phyloP scores from a whole-genome alignment of 2,329 filamentous ascomycete genomes.

The Neofusicoccum laricinum region DNA sequence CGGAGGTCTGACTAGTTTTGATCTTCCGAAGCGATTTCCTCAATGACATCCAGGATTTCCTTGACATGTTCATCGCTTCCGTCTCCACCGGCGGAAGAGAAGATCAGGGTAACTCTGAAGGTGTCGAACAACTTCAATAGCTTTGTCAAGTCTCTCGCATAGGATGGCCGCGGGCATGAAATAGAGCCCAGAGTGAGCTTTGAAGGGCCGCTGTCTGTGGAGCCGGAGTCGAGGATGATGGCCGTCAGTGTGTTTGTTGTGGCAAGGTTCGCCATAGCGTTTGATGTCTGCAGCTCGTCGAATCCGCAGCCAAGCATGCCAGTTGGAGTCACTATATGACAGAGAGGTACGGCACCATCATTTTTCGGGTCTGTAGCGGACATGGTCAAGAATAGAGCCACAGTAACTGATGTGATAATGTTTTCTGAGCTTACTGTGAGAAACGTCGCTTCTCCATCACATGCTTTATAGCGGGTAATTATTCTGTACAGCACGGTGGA shows the following conservation, averaged over 20 bases:
- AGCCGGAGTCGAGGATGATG: constrained; percentile 27
- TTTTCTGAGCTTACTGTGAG: no score
- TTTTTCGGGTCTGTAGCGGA: not conserved
- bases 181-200: constrained; percentile 25
- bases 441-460: no score
- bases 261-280: constrained; percentile 9
- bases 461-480: no score
- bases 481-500: no score
- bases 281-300: constrained; percentile 28
- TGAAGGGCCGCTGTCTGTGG: constrained; percentile 25
- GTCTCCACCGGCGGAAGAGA: constrained; percentile 25
- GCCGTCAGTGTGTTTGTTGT: constrained; percentile 21
- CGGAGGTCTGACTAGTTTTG: not conserved
- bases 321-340: constrained; percentile 45
- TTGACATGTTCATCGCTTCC: constrained; percentile 25
- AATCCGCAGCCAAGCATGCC: constrained; percentile 53
- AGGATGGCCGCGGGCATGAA: constrained; percentile 20
- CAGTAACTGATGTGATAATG: no score
- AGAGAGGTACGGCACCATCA: constrained; percentile 9
- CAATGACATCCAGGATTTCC: constrained; percentile 19
- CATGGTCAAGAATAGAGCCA: not conserved
- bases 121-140: constrained; percentile 18
- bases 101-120: constrained; percentile 22
- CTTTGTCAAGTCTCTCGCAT: constrained; percentile 23
- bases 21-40: not conserved